Evolutionary conservation across 2,329 filamentous ascomycete genomes (phyloP).

Genomic region (Clonostachys sp.): DNA sequence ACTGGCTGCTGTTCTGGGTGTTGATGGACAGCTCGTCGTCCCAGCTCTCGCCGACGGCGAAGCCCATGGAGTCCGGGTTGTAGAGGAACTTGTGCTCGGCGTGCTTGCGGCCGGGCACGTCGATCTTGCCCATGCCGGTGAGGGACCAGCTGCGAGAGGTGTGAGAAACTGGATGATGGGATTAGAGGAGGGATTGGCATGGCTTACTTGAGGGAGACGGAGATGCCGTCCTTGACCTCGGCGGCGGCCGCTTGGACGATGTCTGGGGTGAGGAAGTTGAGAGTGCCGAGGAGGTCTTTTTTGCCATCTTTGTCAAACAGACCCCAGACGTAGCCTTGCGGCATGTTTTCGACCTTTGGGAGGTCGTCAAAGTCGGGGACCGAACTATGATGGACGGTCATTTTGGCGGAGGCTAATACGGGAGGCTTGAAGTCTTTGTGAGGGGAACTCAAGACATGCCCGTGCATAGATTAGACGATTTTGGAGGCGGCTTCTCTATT

Average conservation of each 20-base stretch:
- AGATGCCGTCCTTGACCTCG: slow-evolving; percentile 41
- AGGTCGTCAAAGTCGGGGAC: slow-evolving; percentile 39
- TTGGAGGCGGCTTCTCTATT: no score
- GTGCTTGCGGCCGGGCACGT: slow-evolving; percentile 23
- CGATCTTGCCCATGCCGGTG: slow-evolving; percentile 29
- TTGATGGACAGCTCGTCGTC: slow-evolving; percentile 42
- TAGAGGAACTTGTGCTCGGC: slow-evolving; percentile 28
- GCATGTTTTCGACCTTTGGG: slow-evolving; percentile 34
- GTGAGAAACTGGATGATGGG: background rate
- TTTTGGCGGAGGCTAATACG: no score
- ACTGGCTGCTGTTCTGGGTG: slow-evolving; percentile 50
- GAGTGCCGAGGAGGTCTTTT: slow-evolving; percentile 44
- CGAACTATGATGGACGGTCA: no score
- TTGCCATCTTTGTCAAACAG: slow-evolving; percentile 37
- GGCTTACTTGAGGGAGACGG: slow-evolving; percentile 45
- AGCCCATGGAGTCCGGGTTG: slow-evolving; percentile 12
- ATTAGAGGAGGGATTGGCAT: background rate
- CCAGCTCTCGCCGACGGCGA: slow-evolving; percentile 16
- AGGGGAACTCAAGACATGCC: no score
- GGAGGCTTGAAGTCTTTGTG: no score
- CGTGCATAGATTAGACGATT: no score
- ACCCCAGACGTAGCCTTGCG: slow-evolving; percentile 46
- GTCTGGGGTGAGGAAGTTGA: slow-evolving; percentile 46
- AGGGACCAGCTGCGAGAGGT: slow-evolving; percentile 9
- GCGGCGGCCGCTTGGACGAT: slow-evolving; percentile 32